A percentile compares a stretch with the other conserved stretches of the same genome.
phyloP scores from a whole-genome alignment of 768 basidiomycete genomes.

The Boletus subcaerulescens region DNA sequence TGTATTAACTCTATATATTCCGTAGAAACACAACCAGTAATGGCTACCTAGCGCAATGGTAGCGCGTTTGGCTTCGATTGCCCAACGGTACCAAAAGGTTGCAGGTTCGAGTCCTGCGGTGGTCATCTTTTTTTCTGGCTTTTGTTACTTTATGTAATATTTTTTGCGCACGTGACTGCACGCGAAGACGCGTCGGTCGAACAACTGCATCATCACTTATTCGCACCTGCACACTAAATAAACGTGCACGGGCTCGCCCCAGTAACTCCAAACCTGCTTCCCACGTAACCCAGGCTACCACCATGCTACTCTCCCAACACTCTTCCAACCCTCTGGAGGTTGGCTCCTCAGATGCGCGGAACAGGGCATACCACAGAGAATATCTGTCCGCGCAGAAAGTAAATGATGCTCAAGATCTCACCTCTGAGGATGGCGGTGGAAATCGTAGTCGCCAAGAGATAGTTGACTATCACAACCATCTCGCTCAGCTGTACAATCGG shows the following conservation, averaged over 20 bases:
- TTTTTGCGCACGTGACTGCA: conserved; percentile 22
- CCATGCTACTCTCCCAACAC: conserved; percentile 56
- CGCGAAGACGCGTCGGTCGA: conserved; percentile 7
- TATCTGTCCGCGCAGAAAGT: conserved; percentile 36
- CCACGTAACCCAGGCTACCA: background rate
- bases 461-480: conserved; percentile 49
- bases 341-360: conserved; percentile 56
- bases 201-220: background rate
- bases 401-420: conserved; percentile 30
- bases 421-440: conserved; percentile 53
- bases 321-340: conserved; percentile 74
- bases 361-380: conserved; percentile 42
- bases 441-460: conserved; percentile 39
- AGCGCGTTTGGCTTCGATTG: conserved; percentile 94
- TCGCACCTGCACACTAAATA: no score
- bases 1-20: background rate
- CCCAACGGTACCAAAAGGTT: conserved; percentile 82
- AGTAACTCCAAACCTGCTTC: background rate
- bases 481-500: conserved; percentile 41
- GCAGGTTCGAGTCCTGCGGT: conserved; percentile 97
- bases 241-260: background rate
- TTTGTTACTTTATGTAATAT: background rate
- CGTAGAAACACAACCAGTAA: background rate
- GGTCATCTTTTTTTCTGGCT: conserved; percentile 46
- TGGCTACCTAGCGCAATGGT: conserved; percentile 90